Evolutionary conservation across 139 green algal genomes (phyloP).

Genomic region (Chlorella sp.): DNA sequence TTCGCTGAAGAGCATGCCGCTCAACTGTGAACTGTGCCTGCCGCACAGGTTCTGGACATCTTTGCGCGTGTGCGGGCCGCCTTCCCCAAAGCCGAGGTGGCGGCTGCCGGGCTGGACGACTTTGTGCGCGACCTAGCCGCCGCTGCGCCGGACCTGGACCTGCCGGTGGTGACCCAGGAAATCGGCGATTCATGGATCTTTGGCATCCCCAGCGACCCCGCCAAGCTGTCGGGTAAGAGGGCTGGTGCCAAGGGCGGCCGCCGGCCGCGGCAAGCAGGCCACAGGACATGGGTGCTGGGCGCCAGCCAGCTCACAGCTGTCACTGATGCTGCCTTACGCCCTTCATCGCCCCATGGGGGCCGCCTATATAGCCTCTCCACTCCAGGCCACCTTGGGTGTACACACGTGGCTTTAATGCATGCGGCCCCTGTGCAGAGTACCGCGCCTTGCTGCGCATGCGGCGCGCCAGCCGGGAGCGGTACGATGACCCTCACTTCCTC

Average conservation of each 20-base stretch:
- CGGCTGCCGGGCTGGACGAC: slow-evolving; percentile 58
- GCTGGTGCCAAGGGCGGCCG: background rate
- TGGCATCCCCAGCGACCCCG: slow-evolving; percentile 53
- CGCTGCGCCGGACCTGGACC: slow-evolving; percentile 20
- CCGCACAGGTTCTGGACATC: slow-evolving; percentile 39
- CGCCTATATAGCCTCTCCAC: background rate
- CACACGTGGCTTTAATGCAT: background rate
- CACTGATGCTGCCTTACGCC: no score
- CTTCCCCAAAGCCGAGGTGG: slow-evolving; percentile 56
- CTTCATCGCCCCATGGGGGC: no score
- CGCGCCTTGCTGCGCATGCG: slow-evolving; percentile 52
- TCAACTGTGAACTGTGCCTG: background rate
- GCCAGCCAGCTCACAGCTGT: no score
- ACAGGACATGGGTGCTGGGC: no score
- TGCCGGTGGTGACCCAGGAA: slow-evolving; percentile 26
- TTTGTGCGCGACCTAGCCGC: slow-evolving; percentile 48
- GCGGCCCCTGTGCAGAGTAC: slow-evolving; percentile 36
- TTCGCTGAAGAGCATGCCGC: background rate
- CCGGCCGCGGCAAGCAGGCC: no score
- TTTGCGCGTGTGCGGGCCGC: slow-evolving; percentile 36
- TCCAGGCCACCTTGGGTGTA: background rate
- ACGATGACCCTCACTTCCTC: slow-evolving; percentile 44
- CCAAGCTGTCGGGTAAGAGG: slow-evolving; percentile 24
- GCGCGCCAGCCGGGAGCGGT: background rate
- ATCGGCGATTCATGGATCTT: slow-evolving; percentile 77